Percentiles rank a stretch among this genome's conserved stretches.
Conservation (phyloP, 1,284 basidiomycete species). For the Inonotus hispidus region DNA sequence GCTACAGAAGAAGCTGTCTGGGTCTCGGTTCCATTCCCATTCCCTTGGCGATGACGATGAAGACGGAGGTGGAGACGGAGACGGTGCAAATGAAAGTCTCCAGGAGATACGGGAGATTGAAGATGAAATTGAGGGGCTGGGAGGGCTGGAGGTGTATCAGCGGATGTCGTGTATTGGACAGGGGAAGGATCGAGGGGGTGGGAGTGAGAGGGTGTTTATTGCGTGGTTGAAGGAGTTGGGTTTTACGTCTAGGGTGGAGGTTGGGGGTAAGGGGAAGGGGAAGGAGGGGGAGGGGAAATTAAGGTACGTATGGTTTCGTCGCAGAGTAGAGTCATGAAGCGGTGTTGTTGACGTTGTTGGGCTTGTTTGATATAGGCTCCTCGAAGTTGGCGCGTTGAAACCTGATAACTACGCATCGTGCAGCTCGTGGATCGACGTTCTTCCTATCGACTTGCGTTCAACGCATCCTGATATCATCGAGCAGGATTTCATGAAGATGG, state of each 20-base stretch:
- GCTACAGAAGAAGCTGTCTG: slow-evolving; percentile 33
- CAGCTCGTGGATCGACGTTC: slow-evolving; percentile 63
- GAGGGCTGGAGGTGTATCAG: slow-evolving; percentile 77
- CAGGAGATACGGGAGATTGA: slow-evolving; percentile 46
- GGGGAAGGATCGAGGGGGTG: slow-evolving; percentile 74
- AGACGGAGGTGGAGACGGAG: neutral
- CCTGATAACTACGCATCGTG: slow-evolving; percentile 73
- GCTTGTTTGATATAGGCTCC: slow-evolving; percentile 47
- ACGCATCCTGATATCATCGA: slow-evolving; percentile 72
- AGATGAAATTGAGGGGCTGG: slow-evolving; percentile 56
- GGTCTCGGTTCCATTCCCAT: too few species aligned
- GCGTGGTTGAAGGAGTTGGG: slow-evolving; percentile 63
- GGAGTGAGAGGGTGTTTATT: slow-evolving; percentile 75
- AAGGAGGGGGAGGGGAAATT: slow-evolving; percentile 37
- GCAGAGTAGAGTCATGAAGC: neutral
- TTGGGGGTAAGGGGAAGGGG: slow-evolving; percentile 22
- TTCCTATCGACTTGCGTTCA: slow-evolving; percentile 77
- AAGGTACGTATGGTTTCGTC: slow-evolving; percentile 4
- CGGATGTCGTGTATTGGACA: slow-evolving; percentile 78
- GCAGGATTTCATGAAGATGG: slow-evolving; percentile 75
- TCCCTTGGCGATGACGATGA: too few species aligned
- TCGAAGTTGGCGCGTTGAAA: slow-evolving; percentile 83
- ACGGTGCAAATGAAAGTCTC: slow-evolving; percentile 10
- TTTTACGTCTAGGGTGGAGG: slow-evolving; percentile 26
- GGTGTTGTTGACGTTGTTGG: too few species aligned